Evolutionary conservation across 2,329 filamentous ascomycete species (phyloP).

Genomic region (Diplodia corticola): DNA sequence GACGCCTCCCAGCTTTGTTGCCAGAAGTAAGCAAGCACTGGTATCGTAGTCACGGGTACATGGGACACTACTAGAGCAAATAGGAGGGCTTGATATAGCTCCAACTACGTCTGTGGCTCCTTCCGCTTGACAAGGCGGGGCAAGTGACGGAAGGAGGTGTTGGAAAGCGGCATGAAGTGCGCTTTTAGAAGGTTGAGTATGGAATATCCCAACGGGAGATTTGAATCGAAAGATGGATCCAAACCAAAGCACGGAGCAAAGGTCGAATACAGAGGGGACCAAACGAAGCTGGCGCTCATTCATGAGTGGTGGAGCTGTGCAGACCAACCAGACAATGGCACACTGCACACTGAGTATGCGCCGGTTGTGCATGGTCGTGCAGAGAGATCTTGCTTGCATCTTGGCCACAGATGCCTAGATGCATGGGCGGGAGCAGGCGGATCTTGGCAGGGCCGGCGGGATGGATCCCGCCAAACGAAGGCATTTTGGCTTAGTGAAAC

Average conservation of each 20-base stretch:
- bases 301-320: neutral
- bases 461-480: too few relatives aligned
- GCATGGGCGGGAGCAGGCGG: neutral
- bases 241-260: too few relatives aligned
- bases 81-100: neutral
- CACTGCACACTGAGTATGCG: neutral
- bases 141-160: neutral
- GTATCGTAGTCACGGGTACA: neutral
- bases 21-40: too few relatives aligned
- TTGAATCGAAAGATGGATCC: too few relatives aligned
- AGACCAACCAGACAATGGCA: neutral
- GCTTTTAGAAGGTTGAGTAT: neutral
- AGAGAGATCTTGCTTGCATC: neutral
- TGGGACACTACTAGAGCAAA: neutral
- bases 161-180: neutral
- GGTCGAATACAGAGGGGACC: too few relatives aligned
- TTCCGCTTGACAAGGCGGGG: neutral
- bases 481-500: too few relatives aligned
- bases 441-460: neutral
- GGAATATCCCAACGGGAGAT: neutral
- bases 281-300: too few relatives aligned
- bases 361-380: neutral
- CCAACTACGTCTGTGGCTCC: neutral
- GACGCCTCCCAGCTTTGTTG: neutral
- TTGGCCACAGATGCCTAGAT: slow-evolving; percentile 5